Percentiles rank a stretch among this genome's conserved stretches.
phyloP scores from a whole-genome alignment of 2,329 filamentous ascomycete species.

The Triangularia setosa region DNA sequence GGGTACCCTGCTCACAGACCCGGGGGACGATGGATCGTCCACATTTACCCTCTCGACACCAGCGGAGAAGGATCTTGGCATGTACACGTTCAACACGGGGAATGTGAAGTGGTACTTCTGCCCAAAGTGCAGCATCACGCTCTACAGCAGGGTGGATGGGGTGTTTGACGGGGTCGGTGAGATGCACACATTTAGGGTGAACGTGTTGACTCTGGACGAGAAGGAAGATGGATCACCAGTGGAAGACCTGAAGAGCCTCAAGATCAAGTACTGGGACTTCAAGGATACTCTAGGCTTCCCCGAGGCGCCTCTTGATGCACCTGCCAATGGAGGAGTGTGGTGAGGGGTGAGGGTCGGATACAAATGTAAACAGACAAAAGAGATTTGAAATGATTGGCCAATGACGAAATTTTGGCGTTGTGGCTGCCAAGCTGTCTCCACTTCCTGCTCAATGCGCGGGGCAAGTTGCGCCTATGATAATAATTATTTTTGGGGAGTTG shows the following conservation, averaged over 20 bases:
- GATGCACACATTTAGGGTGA: not conserved
- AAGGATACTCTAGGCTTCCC: not conserved
- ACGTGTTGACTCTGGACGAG: constrained; percentile 3
- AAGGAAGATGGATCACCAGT: not conserved
- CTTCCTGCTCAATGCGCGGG: not conserved
- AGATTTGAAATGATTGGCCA: not conserved
- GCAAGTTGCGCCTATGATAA: not conserved
- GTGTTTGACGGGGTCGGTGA: not conserved
- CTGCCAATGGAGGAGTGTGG: not conserved
- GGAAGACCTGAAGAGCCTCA: constrained; percentile 1
- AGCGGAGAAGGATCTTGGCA: not conserved
- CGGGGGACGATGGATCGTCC: not conserved
- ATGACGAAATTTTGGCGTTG: not conserved
- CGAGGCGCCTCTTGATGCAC: not conserved
- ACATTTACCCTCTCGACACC: constrained; percentile 4
- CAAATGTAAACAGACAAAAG: no score
- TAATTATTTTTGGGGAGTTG: not conserved
- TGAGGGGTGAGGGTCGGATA: not conserved
- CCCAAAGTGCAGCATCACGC: constrained; percentile 4
- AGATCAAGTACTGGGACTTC: constrained; percentile 6
- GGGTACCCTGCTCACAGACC: constrained; percentile 3
- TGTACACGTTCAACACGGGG: constrained; percentile 1
- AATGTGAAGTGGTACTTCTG: not conserved
- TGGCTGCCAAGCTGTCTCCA: not conserved
- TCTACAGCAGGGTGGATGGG: not conserved